Percentiles rank a stretch among this genome's conserved stretches.
These are phyloP conservation scores for Curvularia sp. DNA, from an alignment of 2,329 filamentous ascomycete genomes.

Conservation along the genomic window DNA sequence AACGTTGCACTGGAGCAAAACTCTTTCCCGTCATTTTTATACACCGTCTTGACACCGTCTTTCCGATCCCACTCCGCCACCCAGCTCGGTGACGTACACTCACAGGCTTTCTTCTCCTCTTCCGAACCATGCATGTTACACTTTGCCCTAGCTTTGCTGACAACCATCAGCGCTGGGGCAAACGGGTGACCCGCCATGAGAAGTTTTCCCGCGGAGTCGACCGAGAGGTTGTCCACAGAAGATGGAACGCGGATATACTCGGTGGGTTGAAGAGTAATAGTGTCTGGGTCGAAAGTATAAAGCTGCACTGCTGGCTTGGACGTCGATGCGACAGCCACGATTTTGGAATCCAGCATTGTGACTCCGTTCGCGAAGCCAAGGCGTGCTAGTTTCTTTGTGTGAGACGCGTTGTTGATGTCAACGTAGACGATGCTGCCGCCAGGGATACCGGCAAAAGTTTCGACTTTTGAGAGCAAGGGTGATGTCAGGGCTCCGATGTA, in stretches of 20 bases:
- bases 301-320: constrained; percentile 46
- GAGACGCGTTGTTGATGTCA: constrained; percentile 27
- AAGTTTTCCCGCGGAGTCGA: constrained; percentile 48
- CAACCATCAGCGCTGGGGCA: constrained; percentile 38
- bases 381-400: constrained; percentile 35
- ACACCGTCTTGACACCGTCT: constrained; percentile 46
- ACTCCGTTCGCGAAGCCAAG: constrained; percentile 55
- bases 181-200: constrained; percentile 54
- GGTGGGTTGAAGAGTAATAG: constrained; percentile 20
- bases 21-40: constrained; percentile 41
- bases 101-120: constrained; percentile 34
- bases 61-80: constrained; percentile 51
- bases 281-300: constrained; percentile 32
- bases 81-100: constrained; percentile 45
- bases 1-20: constrained; percentile 48
- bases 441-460: constrained; percentile 50
- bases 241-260: constrained; percentile 37
- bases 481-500: constrained; percentile 40
- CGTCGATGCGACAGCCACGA: constrained; percentile 51
- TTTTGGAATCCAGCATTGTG: constrained; percentile 44
- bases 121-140: constrained; percentile 26
- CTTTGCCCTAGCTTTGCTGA: constrained; percentile 28
- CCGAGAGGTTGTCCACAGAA: constrained; percentile 51
- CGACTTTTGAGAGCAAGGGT: constrained; percentile 42
- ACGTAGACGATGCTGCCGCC: constrained; percentile 50